Evolutionary conservation across 768 basidiomycete genomes (phyloP).

Genomic region (Dictyophora rubrovolvata): DNA sequence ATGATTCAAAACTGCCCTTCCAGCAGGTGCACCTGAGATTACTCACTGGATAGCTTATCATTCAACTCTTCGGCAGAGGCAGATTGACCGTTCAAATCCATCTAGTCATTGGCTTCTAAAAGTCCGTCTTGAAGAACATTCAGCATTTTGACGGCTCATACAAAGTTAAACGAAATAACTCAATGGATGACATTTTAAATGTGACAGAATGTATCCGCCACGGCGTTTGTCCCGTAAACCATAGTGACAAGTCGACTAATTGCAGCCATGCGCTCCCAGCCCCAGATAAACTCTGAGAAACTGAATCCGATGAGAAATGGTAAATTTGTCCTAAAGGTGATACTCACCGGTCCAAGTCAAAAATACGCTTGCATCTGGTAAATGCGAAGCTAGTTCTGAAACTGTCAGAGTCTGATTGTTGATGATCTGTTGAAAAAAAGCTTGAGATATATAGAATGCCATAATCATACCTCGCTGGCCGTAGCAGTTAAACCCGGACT

Average conservation of each 20-base stretch:
- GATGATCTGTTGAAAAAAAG: conserved; percentile 24
- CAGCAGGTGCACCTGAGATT: no score
- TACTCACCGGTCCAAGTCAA: conserved; percentile 46
- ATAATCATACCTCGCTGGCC: conserved; percentile 16
- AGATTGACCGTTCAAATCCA: no score
- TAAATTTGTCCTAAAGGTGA: no score
- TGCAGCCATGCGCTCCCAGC: conserved; percentile 46
- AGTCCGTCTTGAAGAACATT: no score
- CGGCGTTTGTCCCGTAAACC: conserved; percentile 59
- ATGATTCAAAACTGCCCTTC: no score
- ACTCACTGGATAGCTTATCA: no score
- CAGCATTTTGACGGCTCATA: no score
- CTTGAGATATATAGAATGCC: not conserved
- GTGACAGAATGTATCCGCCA: conserved; percentile 46
- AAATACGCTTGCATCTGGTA: conserved; percentile 51
- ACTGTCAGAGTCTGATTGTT: conserved; percentile 34
- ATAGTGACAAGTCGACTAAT: conserved; percentile 39
- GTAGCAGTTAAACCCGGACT: conserved; percentile 46
- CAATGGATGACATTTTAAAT: conserved; percentile 42
- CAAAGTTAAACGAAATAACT: no score
- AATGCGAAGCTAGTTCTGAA: conserved; percentile 32
- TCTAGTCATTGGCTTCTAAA: no score
- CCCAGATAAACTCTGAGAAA: conserved; percentile 42
- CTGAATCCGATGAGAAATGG: conserved; percentile 15
- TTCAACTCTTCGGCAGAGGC: no score